These are phyloP conservation scores for Alloascoidea africana DNA, from an alignment of 805 yeast genomes.

Conservation along the genomic window DNA sequence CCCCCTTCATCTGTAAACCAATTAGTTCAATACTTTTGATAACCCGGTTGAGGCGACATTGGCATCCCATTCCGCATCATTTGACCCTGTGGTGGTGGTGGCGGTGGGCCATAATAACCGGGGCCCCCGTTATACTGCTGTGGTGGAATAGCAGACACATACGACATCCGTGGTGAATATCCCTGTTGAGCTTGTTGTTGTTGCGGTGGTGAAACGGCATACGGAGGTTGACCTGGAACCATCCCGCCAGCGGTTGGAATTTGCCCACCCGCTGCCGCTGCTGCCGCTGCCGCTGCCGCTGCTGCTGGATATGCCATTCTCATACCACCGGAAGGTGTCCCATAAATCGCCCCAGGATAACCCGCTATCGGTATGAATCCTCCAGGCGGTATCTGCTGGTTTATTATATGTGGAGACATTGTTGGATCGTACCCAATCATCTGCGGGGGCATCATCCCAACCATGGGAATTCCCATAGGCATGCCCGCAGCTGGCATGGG, in stretches of 20 bases:
- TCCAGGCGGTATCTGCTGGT: not conserved
- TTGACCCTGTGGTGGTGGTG: not conserved
- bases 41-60: not conserved
- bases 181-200: not conserved
- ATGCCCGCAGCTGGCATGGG: not conserved
- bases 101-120: not conserved
- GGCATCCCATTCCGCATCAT: not conserved
- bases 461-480: not conserved
- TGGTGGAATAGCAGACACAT: not conserved
- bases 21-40: not conserved
- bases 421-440: not conserved
- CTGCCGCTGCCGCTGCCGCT: not conserved
- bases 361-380: too few species aligned
- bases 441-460: not conserved
- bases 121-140: not conserved
- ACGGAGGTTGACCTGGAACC: constrained; percentile 1
- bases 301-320: too few species aligned
- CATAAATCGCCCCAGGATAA: too few species aligned
- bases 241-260: not conserved
- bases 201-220: not conserved
- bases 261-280: not conserved
- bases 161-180: not conserved
- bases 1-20: too few species aligned
- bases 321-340: too few species aligned
- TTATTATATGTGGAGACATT: not conserved